phyloP scores from a whole-genome alignment of 768 basidiomycete genomes.

The Termitomyces sp. region DNA sequence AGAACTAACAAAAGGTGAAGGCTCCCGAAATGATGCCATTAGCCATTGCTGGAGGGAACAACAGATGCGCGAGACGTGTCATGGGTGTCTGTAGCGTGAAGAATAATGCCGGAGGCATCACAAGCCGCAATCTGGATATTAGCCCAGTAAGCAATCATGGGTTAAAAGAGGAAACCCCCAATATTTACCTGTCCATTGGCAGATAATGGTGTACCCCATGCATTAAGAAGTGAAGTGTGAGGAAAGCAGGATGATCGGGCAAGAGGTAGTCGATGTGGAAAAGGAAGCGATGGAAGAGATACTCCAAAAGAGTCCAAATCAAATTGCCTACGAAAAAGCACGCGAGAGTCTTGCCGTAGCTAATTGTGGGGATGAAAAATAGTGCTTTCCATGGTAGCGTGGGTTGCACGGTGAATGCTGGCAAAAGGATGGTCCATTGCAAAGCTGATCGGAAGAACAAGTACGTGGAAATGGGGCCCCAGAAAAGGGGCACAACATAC shows the following conservation, averaged over 20 bases:
- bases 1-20: slow-evolving; percentile 64
- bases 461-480: slow-evolving; percentile 82
- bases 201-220: slow-evolving; percentile 98
- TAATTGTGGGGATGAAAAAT: slow-evolving; percentile 39
- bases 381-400: slow-evolving; percentile 46
- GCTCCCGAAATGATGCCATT: slow-evolving; percentile 90
- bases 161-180: background rate
- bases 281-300: slow-evolving; percentile 89
- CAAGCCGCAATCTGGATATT: slow-evolving; percentile 67
- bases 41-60: slow-evolving; percentile 82
- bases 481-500: slow-evolving; percentile 90
- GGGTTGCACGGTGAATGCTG: slow-evolving; percentile 54
- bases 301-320: slow-evolving; percentile 94
- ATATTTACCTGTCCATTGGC: slow-evolving; percentile 83
- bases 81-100: slow-evolving; percentile 73
- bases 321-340: slow-evolving; percentile 86
- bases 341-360: slow-evolving; percentile 45
- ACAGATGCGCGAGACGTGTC: slow-evolving; percentile 71
- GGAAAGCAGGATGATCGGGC: slow-evolving; percentile 75
- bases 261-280: slow-evolving; percentile 91
- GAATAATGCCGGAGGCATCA: slow-evolving; percentile 95
- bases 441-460: slow-evolving; percentile 76
- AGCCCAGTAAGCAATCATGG: background rate
- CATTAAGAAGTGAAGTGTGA: slow-evolving; percentile 85
- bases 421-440: slow-evolving; percentile 72